A percentile compares a stretch with the other conserved stretches of the same genome.
These are phyloP conservation scores for Phytophthora meadii DNA, from an alignment of 352 stramenopile genomes.

Conservation along the genomic window DNA sequence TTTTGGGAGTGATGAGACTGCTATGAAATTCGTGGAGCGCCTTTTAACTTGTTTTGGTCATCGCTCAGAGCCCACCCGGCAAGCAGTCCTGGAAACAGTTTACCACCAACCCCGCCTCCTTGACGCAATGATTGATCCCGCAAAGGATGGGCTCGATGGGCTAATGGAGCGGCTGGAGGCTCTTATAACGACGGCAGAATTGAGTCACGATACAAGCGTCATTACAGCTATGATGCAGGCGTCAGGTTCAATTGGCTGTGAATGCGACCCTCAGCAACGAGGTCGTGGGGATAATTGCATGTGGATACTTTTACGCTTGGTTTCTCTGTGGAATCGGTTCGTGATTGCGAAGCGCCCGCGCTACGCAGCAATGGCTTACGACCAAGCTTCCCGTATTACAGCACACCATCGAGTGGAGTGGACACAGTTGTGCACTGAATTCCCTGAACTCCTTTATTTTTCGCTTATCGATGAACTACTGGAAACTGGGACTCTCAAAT, in stretches of 20 bases:
- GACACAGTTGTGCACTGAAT: conserved; percentile 60
- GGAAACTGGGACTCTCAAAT: conserved; percentile 38
- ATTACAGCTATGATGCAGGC: conserved; percentile 37
- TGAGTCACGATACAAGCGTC: conserved; percentile 27
- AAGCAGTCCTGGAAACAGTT: conserved; percentile 32
- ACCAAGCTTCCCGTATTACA: conserved; percentile 64
- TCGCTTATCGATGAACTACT: conserved; percentile 66
- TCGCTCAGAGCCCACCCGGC: conserved; percentile 16
- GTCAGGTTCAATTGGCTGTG: conserved; percentile 50
- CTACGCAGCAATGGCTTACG: conserved; percentile 41
- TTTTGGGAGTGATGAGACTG: conserved; percentile 24
- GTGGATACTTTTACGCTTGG: conserved; percentile 58
- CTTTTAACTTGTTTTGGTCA: conserved; percentile 38
- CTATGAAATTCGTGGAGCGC: conserved; percentile 41
- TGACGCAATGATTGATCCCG: conserved; percentile 47
- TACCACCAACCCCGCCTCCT: conserved; percentile 31
- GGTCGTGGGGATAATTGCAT: conserved; percentile 54
- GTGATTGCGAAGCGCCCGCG: conserved; percentile 29
- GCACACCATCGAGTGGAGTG: conserved; percentile 53
- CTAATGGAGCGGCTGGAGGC: conserved; percentile 49
- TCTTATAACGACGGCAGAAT: conserved; percentile 42
- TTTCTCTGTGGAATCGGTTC: conserved; percentile 60
- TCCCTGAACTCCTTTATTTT: conserved; percentile 63
- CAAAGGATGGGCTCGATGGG: conserved; percentile 24
- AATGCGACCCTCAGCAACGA: conserved; percentile 37